These are phyloP conservation scores for Colletotrichum sublineola DNA, from an alignment of 2,329 filamentous ascomycete genomes.

Conservation along the genomic window DNA sequence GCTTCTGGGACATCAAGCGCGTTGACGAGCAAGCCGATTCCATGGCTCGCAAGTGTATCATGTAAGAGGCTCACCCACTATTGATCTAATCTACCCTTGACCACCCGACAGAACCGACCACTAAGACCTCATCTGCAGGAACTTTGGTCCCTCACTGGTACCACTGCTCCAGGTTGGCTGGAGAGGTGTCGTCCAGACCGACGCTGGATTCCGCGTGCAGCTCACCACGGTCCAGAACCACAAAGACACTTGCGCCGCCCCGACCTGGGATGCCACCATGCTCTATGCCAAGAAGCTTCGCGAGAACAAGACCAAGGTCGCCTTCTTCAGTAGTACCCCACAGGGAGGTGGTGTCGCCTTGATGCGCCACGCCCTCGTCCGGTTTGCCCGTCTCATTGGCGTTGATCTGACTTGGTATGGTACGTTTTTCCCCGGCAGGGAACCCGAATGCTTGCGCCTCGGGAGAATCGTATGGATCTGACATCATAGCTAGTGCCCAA, in stretches of 20 bases:
- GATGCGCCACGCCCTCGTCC: slow-evolving; percentile 83
- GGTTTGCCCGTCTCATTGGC: slow-evolving; percentile 75
- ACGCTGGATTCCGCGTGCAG: slow-evolving; percentile 73
- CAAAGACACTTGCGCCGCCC: slow-evolving; percentile 68
- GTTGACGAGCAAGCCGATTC: slow-evolving; percentile 87
- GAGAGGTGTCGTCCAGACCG: slow-evolving; percentile 78
- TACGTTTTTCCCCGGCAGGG: slow-evolving; percentile 50
- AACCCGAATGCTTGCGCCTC: not conserved
- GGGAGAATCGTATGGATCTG: slow-evolving; percentile 31
- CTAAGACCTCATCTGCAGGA: slow-evolving; percentile 55
- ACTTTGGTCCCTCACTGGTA: slow-evolving; percentile 79
- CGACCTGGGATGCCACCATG: slow-evolving; percentile 76
- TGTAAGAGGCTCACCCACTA: slow-evolving; percentile 61
- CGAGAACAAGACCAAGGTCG: slow-evolving; percentile 74
- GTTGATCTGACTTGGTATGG: slow-evolving; percentile 81
- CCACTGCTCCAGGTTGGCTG: slow-evolving; percentile 78
- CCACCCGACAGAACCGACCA: not conserved
- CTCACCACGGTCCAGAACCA: slow-evolving; percentile 71
- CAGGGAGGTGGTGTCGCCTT: slow-evolving; percentile 87
- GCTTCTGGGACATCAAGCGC: slow-evolving; percentile 67
- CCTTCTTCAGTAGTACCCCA: slow-evolving; percentile 84
- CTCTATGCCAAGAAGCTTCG: slow-evolving; percentile 75
- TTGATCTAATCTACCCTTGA: not conserved
- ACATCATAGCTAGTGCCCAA: slow-evolving; percentile 72
- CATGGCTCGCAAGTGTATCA: slow-evolving; percentile 82